Evolutionary conservation across 352 stramenopile species (phyloP).

Genomic region (Ophiocytium majus): DNA sequence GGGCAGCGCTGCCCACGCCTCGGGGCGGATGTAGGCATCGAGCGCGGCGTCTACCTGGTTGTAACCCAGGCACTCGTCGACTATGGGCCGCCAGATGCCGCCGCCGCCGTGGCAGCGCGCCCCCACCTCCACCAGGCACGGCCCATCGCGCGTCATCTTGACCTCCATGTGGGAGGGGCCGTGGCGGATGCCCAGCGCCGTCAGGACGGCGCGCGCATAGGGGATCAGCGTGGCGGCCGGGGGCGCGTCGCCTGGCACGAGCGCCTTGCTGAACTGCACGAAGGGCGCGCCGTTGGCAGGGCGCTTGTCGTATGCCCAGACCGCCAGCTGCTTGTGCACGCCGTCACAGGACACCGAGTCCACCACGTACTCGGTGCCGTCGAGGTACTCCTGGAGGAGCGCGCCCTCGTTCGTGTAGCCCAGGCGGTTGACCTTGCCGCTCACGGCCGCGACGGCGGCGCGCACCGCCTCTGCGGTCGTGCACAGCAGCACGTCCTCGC

Average conservation of each 20-base stretch:
- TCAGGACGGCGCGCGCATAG: too few relatives aligned
- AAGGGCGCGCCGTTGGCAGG: conserved; percentile 83
- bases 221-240: too few relatives aligned
- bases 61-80: conserved; percentile 46
- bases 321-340: conserved; percentile 74
- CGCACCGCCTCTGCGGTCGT: conserved; percentile 66
- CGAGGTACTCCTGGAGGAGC: conserved; percentile 88
- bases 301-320: conserved; percentile 96
- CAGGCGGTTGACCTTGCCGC: conserved; percentile 61
- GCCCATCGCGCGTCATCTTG: conserved; percentile 30
- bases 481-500: conserved; percentile 87
- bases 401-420: conserved; percentile 60
- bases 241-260: too few relatives aligned
- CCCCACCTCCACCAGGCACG: conserved; percentile 48
- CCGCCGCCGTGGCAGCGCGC: conserved; percentile 53
- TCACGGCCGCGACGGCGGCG: conserved; percentile 71
- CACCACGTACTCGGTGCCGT: conserved; percentile 90
- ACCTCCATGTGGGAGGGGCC: conserved; percentile 46
- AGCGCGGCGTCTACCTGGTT: conserved; percentile 49
- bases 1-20: conserved; percentile 46
- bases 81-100: conserved; percentile 29
- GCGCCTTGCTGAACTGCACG: conserved; percentile 76
- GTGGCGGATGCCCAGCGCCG: conserved; percentile 41
- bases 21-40: conserved; percentile 46
- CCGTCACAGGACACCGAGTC: conserved; percentile 89